Percentiles rank a stretch among this genome's conserved stretches.
These are phyloP conservation scores for Backusella liffmaniae DNA, from an alignment of 192 early-diverging fungal species.

Conservation along the genomic window DNA sequence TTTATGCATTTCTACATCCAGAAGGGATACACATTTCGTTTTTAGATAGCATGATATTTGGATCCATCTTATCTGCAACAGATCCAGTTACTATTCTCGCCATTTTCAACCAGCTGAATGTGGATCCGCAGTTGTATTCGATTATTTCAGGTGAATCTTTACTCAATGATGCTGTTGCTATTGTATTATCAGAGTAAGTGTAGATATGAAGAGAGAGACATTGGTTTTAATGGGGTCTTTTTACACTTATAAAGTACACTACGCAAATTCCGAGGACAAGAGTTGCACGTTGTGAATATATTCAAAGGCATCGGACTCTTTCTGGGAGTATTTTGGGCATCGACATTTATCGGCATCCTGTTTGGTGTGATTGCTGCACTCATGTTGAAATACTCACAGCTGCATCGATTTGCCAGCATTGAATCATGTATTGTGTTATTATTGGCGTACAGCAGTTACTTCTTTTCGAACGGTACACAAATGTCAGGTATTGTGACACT, in stretches of 20 bases:
- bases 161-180: constrained; percentile 96
- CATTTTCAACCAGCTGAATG: constrained; percentile 90
- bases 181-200: constrained; percentile 85
- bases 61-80: constrained; percentile 92
- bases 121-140: constrained; percentile 93
- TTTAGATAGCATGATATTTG: constrained; percentile 93
- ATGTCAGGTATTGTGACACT: constrained; percentile 95
- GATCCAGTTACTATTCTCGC: constrained; percentile 97
- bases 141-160: constrained; percentile 97
- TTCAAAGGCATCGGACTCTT: constrained; percentile 68
- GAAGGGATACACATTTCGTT: constrained; percentile 72
- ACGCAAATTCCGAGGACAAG: constrained; percentile 71
- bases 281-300: constrained; percentile 64
- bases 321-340: constrained; percentile 79
- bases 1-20: constrained; percentile 68
- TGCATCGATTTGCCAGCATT: constrained; percentile 80
- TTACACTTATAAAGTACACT: constrained; percentile 51
- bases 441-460: constrained; percentile 89
- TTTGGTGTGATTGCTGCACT: constrained; percentile 78
- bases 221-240: too few species aligned
- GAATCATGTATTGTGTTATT: constrained; percentile 87
- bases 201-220: not conserved
- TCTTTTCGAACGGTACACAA: constrained; percentile 84
- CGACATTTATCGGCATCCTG: constrained; percentile 78
- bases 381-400: constrained; percentile 83